Conservation (phyloP, 306 rosid genomes). For the Gastrolobium bilobum region DNA sequence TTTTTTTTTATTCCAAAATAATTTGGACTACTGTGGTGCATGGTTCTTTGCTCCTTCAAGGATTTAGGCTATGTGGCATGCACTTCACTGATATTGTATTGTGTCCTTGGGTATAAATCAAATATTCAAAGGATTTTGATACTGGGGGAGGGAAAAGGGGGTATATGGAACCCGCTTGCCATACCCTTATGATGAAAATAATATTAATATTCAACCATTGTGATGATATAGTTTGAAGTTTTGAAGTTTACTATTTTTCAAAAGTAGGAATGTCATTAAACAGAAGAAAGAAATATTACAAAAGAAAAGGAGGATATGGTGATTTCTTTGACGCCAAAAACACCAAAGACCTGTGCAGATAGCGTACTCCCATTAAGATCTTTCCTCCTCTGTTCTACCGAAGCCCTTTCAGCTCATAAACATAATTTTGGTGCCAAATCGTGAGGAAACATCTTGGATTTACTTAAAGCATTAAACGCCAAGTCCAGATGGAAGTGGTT, state of each 20-base stretch:
- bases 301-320: background rate
- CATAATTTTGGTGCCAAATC: background rate
- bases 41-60: background rate
- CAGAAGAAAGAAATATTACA: background rate
- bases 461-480: constrained; percentile 3
- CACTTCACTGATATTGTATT: background rate
- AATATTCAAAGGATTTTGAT: background rate
- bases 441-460: constrained; percentile 7
- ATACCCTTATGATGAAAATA: background rate
- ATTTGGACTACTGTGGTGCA: background rate
- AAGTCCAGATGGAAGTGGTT: constrained; percentile 13
- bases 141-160: background rate
- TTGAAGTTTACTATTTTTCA: background rate
- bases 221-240: constrained; percentile 25
- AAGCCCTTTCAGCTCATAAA: background rate
- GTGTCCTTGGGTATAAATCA: background rate
- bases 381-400: background rate
- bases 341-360: background rate
- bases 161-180: background rate
- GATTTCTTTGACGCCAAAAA: background rate
- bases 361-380: background rate
- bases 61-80: background rate
- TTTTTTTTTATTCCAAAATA: background rate
- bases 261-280: constrained; percentile 1
- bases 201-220: background rate